Evolutionary conservation across 2,329 filamentous ascomycete species (phyloP), one percentile per base, ranked within the genome.

Genomic region (Ascochyta lentis): DNA sequence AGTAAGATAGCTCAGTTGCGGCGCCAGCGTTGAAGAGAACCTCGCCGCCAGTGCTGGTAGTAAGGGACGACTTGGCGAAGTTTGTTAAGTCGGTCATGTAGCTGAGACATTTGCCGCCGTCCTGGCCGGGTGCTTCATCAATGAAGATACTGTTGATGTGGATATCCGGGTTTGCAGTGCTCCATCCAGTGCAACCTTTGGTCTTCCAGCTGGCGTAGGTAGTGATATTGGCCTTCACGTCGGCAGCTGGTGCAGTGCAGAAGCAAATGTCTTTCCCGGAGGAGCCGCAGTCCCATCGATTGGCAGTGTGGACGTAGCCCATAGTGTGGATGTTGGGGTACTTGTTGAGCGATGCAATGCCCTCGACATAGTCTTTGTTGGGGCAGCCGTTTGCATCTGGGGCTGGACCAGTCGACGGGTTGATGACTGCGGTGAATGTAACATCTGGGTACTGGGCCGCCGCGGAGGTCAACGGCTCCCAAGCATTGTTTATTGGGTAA

Each of bases 241-340:
- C 49, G 12, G 29, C 44, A 7, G 39, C 44, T 6, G 54, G 54
- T 26, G 48, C 48, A 15, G 48, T 52, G 40, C 54, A 57, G 43
- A 49, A 40, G 44, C 54, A 57, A 23, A 57, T 57, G 5, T 44
- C 44, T 24, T 8, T 45, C 4, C 27, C 38, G 1, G 12, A 8
- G 4, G 7, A 1, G n/a, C 44, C 44, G 26, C 54, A 57, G 22
- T 52, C n/a, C 54, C 48, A 57, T 24, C 9, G 9, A 19, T 57
- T 52, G 12, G 54, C 54, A 7, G 54, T 57, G 34, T 57, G 54
- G 5, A 57, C 54, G n/a, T 57, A 53, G 13, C 54, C 54, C 54
- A 57, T 57, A 1, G 54, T 57, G 5, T 33, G 38, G 6, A 57
- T 57, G n/a, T 57, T 57, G n/a, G 54, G 27, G 7, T 31, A 39